A percentile compares a stretch with the other conserved stretches of the same genome.
phyloP scores from a whole-genome alignment of 768 basidiomycete species.

The Hygrophoropsis aurantiaca region DNA sequence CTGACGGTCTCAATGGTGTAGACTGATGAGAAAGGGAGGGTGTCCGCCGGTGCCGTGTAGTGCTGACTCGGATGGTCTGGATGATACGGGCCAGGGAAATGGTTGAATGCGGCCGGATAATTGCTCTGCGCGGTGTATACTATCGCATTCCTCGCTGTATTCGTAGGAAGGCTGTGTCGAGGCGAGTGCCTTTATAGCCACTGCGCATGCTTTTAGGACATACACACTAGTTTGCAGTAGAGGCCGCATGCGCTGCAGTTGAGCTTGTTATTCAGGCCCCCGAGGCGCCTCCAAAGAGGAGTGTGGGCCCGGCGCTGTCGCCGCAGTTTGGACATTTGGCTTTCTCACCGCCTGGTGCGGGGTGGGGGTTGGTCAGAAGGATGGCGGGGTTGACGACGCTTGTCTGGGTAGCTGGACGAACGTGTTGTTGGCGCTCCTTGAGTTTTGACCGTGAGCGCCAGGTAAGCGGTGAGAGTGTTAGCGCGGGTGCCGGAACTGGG shows the following conservation, averaged over 20 bases:
- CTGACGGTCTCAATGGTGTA: slow-evolving; percentile 47
- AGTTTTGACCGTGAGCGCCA: no score
- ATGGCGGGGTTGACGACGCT: no score
- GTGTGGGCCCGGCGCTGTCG: no score
- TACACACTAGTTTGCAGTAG: slow-evolving; percentile 79
- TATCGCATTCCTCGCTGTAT: slow-evolving; percentile 43
- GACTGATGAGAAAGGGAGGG: slow-evolving; percentile 52
- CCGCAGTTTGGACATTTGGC: no score
- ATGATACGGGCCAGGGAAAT: slow-evolving; percentile 73
- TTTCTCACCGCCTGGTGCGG: no score
- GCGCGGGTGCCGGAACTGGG: no score
- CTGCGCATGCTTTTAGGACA: slow-evolving; percentile 84
- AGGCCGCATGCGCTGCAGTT: slow-evolving; percentile 89
- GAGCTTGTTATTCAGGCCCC: slow-evolving; percentile 82
- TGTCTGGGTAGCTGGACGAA: no score
- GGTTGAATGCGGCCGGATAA: slow-evolving; percentile 37
- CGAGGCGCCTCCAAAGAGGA: slow-evolving; percentile 87
- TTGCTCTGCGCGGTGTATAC: slow-evolving; percentile 26
- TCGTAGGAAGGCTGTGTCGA: slow-evolving; percentile 59
- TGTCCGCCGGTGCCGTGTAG: slow-evolving; percentile 44
- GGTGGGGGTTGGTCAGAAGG: no score
- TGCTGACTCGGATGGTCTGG: slow-evolving; percentile 66
- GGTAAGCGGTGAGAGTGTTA: no score
- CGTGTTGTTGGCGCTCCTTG: no score
- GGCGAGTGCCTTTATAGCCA: slow-evolving; percentile 72